Conservation (phyloP, 2,329 filamentous ascomycete genomes). For the Colletotrichum caudatum region DNA sequence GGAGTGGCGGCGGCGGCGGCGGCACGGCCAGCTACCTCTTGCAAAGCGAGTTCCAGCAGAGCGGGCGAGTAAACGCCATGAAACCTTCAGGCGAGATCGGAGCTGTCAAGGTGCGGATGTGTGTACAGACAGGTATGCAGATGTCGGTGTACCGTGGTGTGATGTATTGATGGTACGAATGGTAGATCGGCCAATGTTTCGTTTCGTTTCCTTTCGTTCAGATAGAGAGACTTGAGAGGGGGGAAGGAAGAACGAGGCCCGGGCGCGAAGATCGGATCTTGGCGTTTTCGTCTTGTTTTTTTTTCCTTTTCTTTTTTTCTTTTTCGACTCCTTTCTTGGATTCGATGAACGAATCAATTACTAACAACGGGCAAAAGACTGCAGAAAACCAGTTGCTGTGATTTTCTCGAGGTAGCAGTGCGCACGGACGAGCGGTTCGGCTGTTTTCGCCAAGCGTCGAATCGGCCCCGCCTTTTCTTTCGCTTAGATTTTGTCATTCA, state of each 20-base stretch:
- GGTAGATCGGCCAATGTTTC: background rate
- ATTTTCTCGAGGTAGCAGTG: conserved; percentile 26
- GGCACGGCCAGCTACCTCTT: conserved; percentile 11
- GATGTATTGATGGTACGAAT: background rate
- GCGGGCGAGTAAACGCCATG: conserved; percentile 27
- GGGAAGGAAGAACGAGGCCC: background rate
- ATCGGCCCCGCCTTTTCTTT: conserved; percentile 20
- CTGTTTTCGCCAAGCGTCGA: conserved; percentile 24
- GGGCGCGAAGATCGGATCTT: background rate
- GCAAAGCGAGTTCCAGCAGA: background rate
- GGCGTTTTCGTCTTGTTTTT: background rate
- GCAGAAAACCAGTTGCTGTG: conserved; percentile 7
- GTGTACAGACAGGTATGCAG: background rate
- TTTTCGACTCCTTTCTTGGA: background rate
- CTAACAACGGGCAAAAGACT: background rate
- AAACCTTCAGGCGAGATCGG: conserved; percentile 3
- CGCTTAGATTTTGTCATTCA: conserved; percentile 14
- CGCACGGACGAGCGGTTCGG: conserved; percentile 25
- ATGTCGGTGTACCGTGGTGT: background rate
- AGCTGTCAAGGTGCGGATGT: background rate
- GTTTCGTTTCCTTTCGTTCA: background rate
- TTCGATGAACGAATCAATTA: background rate
- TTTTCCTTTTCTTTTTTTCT: background rate
- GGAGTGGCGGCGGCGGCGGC: conserved; percentile 41
- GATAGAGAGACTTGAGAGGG: background rate